phyloP scores from a whole-genome alignment of 257 asterid species.

The Mentha longifolia region DNA sequence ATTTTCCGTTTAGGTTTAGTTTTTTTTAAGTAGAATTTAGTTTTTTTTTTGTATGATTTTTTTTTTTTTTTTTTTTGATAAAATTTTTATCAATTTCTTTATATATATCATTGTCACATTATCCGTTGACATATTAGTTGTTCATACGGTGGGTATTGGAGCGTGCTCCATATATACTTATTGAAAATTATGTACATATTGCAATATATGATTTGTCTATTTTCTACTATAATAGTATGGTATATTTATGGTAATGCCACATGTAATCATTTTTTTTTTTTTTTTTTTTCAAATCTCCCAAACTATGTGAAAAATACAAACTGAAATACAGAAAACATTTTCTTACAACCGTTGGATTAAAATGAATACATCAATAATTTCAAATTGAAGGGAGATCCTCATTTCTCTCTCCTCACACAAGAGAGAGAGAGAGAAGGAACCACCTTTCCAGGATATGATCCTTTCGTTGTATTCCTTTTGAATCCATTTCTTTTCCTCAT shows the following conservation, averaged over 20 bases:
- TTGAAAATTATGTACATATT: too few relatives aligned
- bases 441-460: constrained; percentile 39
- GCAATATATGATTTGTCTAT: too few relatives aligned
- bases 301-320: neutral
- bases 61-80: too few relatives aligned
- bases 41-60: too few relatives aligned
- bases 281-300: neutral
- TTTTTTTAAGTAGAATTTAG: too few relatives aligned
- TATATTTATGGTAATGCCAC: neutral
- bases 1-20: too few relatives aligned
- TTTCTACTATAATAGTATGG: neutral
- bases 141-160: too few relatives aligned
- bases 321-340: neutral
- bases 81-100: too few relatives aligned
- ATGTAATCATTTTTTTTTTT: neutral
- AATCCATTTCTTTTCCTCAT: constrained; percentile 39
- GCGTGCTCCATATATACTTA: too few relatives aligned
- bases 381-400: constrained; percentile 54
- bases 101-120: too few relatives aligned
- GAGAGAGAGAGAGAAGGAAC: constrained; percentile 16
- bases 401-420: constrained; percentile 51
- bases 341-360: constrained; percentile 51
- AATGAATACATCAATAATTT: constrained; percentile 36
- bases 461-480: constrained; percentile 34
- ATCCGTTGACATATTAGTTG: too few relatives aligned